Evolutionary conservation across 441 rosid genomes (phyloP).

Genomic region (Mallotus japonicus): DNA sequence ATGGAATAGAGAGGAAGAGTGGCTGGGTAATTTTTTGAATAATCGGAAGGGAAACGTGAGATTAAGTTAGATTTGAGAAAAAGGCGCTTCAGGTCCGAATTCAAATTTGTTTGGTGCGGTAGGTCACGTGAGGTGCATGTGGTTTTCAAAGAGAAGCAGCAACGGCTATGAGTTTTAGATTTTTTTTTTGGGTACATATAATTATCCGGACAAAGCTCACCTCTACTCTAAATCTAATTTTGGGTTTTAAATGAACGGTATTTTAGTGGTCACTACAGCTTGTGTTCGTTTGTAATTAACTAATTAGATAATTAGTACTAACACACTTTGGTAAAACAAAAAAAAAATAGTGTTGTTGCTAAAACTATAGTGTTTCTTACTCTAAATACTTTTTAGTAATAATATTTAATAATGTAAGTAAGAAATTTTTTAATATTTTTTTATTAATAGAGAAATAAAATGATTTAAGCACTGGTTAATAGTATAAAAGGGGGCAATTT

Average conservation of each 20-base stretch:
- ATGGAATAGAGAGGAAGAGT: slow-evolving; percentile 6
- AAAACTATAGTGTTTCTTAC: not conserved
- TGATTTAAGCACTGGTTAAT: too few species aligned
- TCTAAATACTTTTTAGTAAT: too few species aligned
- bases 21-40: slow-evolving; percentile 23
- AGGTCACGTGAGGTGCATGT: slow-evolving; percentile 46
- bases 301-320: too few species aligned
- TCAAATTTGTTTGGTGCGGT: slow-evolving; percentile 35
- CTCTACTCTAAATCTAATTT: slow-evolving; percentile 1
- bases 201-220: not conserved
- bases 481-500: too few species aligned
- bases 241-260: not conserved
- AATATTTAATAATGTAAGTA: too few species aligned
- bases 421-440: too few species aligned
- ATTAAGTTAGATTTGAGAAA: slow-evolving; percentile 31
- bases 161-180: slow-evolving; percentile 5
- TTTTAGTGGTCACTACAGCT: slow-evolving; percentile 1
- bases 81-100: slow-evolving; percentile 59
- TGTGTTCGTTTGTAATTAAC: not conserved
- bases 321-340: too few species aligned
- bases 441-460: too few species aligned
- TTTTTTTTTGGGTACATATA: too few species aligned
- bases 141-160: not conserved
- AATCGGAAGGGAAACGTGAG: slow-evolving; percentile 17
- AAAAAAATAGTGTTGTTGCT: not conserved